Base-by-base conservation (phyloP, 1,139 yeast genomes). In the Candida mesenterica region DNA sequence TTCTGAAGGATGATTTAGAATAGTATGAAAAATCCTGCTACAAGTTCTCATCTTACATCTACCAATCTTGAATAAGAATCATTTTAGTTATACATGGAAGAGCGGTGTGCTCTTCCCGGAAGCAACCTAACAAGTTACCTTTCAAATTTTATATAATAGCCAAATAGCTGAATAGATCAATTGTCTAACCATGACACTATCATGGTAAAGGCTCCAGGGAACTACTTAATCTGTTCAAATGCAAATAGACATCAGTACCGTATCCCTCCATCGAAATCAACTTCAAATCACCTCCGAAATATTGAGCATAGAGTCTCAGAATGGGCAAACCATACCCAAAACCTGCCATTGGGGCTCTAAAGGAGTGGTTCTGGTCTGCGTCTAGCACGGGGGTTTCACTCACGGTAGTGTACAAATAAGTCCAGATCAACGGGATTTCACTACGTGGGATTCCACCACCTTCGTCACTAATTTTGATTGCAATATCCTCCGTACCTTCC, bases 391-490 rank as follows among this genome's bases (percentile, higher is more conserved):
- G 92, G 7, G 86, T 77, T 42, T 80, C 76, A 50, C 79, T 77
- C 34, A 90, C 95, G 0, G 96, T 86, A 4, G 96, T 88, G 61
- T 88, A 88, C 59, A 89, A 73, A 55, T 88, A 88, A 0, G 96
- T 87, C 96, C 96, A 88, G 32, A 88, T 86, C 43, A 85, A 69
- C 2, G 95, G 95, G 16, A 86, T 76, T 39, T 86, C 92, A 42
- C 88, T 75, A 42, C 96, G 71, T 3, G 96, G 86, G 42, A 89
- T 87, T 19, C 96, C 96, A 27, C 96, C 97, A 32, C 96, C 97
- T 63, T 88, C 96, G 56, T 88, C 97, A 29, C 92, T 82, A 41
- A 88, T 82, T 58, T 89, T 89, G 49, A 88, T 83, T n/a, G 96
- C 89, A 44, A 89, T 87, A 55, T 89, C 96, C 55, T 88, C 96